Percentiles rank a stretch among this genome's conserved stretches.
Evolutionary conservation across 2,329 filamentous ascomycete species (phyloP).

Genomic region (Cladosporium sphaerospermum): DNA sequence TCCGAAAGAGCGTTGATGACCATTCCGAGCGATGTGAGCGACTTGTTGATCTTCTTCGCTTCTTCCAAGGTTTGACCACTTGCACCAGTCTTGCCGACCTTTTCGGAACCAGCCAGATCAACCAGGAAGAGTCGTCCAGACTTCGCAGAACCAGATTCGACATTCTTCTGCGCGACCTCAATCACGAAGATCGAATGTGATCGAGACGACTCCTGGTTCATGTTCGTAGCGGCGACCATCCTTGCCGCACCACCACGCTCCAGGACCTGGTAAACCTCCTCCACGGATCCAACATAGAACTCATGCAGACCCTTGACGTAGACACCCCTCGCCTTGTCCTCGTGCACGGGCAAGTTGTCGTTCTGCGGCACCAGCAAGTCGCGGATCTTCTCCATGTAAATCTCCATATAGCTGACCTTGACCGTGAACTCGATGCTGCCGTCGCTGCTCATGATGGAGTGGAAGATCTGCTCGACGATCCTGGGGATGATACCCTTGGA

Average conservation of each 20-base stretch:
- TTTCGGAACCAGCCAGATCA: slow-evolving; percentile 96
- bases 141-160: slow-evolving; percentile 92
- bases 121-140: slow-evolving; percentile 96
- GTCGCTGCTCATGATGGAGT: slow-evolving; percentile 85
- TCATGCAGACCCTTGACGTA: slow-evolving; percentile 94
- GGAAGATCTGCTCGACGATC: slow-evolving; percentile 96
- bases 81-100: slow-evolving; percentile 96
- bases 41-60: slow-evolving; percentile 99
- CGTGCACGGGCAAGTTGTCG: slow-evolving; percentile 95
- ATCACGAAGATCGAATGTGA: slow-evolving; percentile 98
- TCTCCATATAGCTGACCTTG: slow-evolving; percentile 98
- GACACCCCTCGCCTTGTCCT: slow-evolving; percentile 91
- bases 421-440: slow-evolving; percentile 98
- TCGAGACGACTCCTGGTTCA: slow-evolving; percentile 97
- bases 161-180: slow-evolving; percentile 94
- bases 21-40: slow-evolving; percentile 95
- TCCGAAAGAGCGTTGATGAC: slow-evolving; percentile 97
- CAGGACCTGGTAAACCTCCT: slow-evolving; percentile 96
- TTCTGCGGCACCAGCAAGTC: slow-evolving; percentile 89
- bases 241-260: slow-evolving; percentile 81
- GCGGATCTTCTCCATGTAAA: slow-evolving; percentile 98
- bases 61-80: slow-evolving; percentile 96
- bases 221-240: slow-evolving; percentile 94
- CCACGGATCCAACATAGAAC: slow-evolving; percentile 90
- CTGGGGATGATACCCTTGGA: slow-evolving; percentile 92